These are phyloP conservation scores for Fraxinus latifolia DNA, from an alignment of 305 asterid species.

Conservation along the genomic window DNA sequence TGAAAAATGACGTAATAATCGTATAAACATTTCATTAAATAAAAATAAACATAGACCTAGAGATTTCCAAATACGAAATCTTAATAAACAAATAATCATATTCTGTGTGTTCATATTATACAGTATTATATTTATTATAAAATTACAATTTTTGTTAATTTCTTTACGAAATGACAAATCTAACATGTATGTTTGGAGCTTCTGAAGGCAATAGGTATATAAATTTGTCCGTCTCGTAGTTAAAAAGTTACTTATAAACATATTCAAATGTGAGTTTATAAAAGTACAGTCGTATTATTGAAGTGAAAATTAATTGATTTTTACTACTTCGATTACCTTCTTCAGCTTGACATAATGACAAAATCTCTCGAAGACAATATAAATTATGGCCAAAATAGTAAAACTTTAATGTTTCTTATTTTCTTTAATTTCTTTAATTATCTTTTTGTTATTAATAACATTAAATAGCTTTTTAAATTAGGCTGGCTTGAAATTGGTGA, in stretches of 20 bases:
- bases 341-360: conserved; percentile 29
- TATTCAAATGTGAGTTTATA: too few relatives aligned
- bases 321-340: conserved; percentile 23
- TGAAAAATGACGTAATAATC: not conserved
- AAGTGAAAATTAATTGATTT: not conserved
- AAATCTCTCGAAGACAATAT: not conserved
- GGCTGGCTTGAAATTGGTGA: not conserved
- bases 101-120: not conserved
- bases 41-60: not conserved
- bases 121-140: not conserved
- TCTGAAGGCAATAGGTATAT: not conserved
- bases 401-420: not conserved
- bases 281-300: too few relatives aligned
- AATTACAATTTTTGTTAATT: not conserved
- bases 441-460: not conserved
- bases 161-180: not conserved
- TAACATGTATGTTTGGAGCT: not conserved
- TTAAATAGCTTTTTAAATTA: not conserved
- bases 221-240: not conserved
- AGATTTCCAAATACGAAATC: not conserved
- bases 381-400: not conserved
- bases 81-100: not conserved
- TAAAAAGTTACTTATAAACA: too few relatives aligned
- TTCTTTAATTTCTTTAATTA: too few relatives aligned
- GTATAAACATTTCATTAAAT: not conserved